phyloP scores from a whole-genome alignment of 2,329 filamentous ascomycete genomes.

The Alternaria solani region DNA sequence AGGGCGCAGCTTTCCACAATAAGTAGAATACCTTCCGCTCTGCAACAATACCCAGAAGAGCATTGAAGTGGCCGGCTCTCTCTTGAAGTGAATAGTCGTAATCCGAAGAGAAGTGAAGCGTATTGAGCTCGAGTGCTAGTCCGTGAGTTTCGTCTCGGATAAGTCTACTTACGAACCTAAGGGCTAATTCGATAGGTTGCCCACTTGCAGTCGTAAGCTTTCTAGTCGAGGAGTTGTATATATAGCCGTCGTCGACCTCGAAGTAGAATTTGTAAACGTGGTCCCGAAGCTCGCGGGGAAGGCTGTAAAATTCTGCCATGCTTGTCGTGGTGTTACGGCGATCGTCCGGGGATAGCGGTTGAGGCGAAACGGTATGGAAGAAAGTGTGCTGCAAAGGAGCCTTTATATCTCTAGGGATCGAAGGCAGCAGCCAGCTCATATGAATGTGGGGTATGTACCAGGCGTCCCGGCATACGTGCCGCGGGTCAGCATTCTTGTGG shows the following conservation, averaged over 20 bases:
- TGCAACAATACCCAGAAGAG: background rate
- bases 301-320: background rate
- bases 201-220: background rate
- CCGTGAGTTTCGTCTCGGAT: background rate
- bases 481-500: too few relatives aligned
- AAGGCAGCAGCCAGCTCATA: background rate
- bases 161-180: background rate
- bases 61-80: background rate
- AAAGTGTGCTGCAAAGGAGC: background rate
- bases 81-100: background rate
- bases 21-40: background rate
- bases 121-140: background rate
- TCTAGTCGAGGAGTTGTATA: background rate
- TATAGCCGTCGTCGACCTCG: slow-evolving; percentile 11
- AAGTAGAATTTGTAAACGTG: slow-evolving; percentile 20
- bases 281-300: slow-evolving; percentile 22
- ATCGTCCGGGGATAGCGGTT: background rate
- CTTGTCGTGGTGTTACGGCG: background rate
- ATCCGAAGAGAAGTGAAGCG: background rate
- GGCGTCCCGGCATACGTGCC: too few relatives aligned
- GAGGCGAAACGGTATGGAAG: background rate
- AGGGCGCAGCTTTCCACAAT: fast-evolving
- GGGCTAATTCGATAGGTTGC: background rate
- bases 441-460: background rate
- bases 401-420: background rate